Percentiles rank a stretch among this genome's conserved stretches.
Evolutionary conservation across 768 basidiomycete species (phyloP).

Genomic region (Trametes meyenii): DNA sequence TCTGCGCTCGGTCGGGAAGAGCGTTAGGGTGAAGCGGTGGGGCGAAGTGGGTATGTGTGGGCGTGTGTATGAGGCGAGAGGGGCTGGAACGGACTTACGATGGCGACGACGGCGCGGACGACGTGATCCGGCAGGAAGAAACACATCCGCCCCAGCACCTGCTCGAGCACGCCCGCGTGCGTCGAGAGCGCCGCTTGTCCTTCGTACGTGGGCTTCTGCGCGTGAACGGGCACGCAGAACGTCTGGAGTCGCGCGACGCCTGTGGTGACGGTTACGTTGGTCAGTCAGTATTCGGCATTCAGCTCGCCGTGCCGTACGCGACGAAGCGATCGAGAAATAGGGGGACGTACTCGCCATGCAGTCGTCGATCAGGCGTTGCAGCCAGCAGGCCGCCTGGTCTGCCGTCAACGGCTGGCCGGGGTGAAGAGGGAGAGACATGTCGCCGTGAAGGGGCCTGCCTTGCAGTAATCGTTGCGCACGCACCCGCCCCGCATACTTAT

Average conservation of each 20-base stretch:
- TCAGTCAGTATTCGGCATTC: not conserved
- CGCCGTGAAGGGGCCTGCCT: constrained; percentile 21
- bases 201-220: not conserved
- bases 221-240: not conserved
- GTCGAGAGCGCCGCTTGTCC: not conserved
- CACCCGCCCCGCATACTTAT: constrained; percentile 11
- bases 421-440: constrained; percentile 16
- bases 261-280: not conserved
- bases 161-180: constrained; percentile 19
- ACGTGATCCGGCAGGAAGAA: not conserved
- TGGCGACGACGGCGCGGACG: constrained; percentile 3
- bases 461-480: not conserved
- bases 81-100: not conserved
- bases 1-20: not conserved
- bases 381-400: constrained; percentile 12
- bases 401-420: constrained; percentile 14
- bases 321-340: too few relatives aligned
- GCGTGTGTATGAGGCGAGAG: not conserved
- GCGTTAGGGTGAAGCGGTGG: not conserved
- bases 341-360: constrained; percentile 3
- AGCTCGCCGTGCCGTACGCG: too few relatives aligned
- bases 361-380: not conserved
- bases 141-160: not conserved
- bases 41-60: not conserved
- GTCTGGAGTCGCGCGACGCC: not conserved